Evolutionary conservation across 352 stramenopile species (phyloP).

Genomic region (Phytophthora vignae): DNA sequence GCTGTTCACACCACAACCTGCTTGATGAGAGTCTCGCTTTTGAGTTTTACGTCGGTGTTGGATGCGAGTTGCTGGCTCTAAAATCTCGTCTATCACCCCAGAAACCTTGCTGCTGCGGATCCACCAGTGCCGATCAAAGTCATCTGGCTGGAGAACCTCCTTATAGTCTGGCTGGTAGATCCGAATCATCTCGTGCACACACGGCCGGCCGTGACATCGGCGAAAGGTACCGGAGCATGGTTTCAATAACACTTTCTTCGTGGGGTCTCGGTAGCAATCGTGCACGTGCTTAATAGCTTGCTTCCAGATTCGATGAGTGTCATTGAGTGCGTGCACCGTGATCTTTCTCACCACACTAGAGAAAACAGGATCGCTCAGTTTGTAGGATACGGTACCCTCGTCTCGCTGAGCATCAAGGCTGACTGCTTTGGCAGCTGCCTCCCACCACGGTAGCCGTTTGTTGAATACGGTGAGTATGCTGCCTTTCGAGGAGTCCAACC

Average conservation of each 20-base stretch:
- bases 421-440: not conserved
- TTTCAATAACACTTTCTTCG: not conserved
- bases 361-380: not conserved
- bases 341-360: not conserved
- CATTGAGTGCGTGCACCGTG: not conserved
- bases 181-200: not conserved
- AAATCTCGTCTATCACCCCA: too few species aligned
- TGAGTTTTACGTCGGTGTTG: too few species aligned
- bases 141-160: not conserved
- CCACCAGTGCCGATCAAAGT: not conserved
- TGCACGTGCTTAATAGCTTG: not conserved
- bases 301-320: not conserved
- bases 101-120: not conserved
- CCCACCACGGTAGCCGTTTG: slow-evolving; percentile 6
- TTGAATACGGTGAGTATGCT: not conserved
- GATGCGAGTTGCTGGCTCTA: too few species aligned
- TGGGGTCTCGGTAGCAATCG: not conserved
- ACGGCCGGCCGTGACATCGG: not conserved
- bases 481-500: too few species aligned
- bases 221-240: not conserved
- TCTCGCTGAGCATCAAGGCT: not conserved
- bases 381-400: not conserved
- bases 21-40: too few species aligned
- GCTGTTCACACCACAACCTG: too few species aligned
- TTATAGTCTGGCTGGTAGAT: not conserved